Conservation (phyloP, 495 filamentous ascomycete species). For the Daldinia caldariorum region DNA sequence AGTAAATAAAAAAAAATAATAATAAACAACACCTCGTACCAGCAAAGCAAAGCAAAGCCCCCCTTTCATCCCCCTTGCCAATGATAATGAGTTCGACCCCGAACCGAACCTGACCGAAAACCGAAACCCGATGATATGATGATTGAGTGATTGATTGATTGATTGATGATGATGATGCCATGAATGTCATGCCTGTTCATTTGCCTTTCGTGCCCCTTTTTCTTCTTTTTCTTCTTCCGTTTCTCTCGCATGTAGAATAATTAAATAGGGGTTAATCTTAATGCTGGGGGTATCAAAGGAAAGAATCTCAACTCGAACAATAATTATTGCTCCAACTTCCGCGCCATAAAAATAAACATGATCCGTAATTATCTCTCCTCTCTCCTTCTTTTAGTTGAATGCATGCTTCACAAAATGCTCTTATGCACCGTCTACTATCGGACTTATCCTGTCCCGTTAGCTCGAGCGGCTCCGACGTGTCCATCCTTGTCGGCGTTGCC, state of each 20-base stretch:
- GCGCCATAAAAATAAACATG: slow-evolving; percentile 25
- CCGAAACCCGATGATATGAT: slow-evolving; percentile 8
- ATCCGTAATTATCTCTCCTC: slow-evolving; percentile 14
- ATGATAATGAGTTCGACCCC: slow-evolving; percentile 1
- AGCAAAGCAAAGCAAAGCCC: background rate
- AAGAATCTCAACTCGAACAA: slow-evolving; percentile 39
- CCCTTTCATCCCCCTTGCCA: slow-evolving; percentile 3
- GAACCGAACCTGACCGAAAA: slow-evolving; percentile 9
- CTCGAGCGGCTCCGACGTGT: background rate
- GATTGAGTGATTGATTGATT: too few species aligned
- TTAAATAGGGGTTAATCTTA: slow-evolving; percentile 7
- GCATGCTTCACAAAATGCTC: slow-evolving; percentile 8
- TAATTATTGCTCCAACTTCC: slow-evolving; percentile 35
- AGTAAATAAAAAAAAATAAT: too few species aligned
- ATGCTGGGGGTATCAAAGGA: slow-evolving; percentile 43
- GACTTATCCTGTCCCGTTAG: slow-evolving; percentile 15
- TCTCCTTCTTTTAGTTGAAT: background rate
- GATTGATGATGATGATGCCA: slow-evolving; percentile 15
- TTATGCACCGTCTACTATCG: slow-evolving; percentile 8
- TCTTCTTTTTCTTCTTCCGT: slow-evolving; percentile 1
- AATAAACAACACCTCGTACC: background rate
- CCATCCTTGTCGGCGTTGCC: slow-evolving; percentile 14
- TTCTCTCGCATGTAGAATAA: slow-evolving; percentile 20
- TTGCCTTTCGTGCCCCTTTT: slow-evolving; percentile 19
- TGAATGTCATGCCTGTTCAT: slow-evolving; percentile 32